Base-by-base conservation (phyloP, 1,284 basidiomycete genomes). In the Polyporus tsugae region DNA sequence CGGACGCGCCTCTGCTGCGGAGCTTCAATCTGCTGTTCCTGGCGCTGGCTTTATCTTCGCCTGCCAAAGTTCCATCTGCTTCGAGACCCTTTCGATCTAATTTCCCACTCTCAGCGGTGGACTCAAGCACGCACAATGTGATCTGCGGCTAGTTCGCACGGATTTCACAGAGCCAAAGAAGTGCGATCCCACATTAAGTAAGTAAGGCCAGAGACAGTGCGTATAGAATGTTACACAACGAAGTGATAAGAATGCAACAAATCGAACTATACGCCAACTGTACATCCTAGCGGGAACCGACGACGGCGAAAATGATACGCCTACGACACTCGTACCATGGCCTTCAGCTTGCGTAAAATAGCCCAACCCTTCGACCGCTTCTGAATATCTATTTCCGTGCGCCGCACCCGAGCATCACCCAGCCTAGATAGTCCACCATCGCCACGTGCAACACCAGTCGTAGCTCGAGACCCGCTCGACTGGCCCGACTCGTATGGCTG, bases 21-120 rank as follows among this genome's bases (percentile, higher is more conserved):
- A 72, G 71, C 55, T 67, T 60, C 29, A 72, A 72, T 62, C 25
- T 19, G 39, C 60, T 57, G 69, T 70, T 63, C 71, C 68, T 72
- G 68, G 49, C 13, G 22, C 44, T 22, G 57, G 33, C 39, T 36
- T 39, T 46, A 41, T 55, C 22, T 41, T 9, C 15, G 35, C 35
- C 25, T 6, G 10, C 41, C 15, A 17, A 7, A 22, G n/a, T 3
- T 46, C 44, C 44, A 49, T 49, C 22, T 25, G 46, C 46, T 19
- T 49, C 46, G 46, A 22, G 1, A 49, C 22, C 22, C 29, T 29
- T 35, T 33, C 4, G 53, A 29, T 19, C 22, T 55, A 19, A 33
- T 55, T 22, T 49, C 22, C 22, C 10, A 25, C 22, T 25, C 46
- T 49, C 22, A 3, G 22, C 46, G 25, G n/a, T n/a, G n/a, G 22